These are phyloP conservation scores for Osmozyma mogii DNA, from an alignment of 805 yeast species.

Conservation along the genomic window DNA sequence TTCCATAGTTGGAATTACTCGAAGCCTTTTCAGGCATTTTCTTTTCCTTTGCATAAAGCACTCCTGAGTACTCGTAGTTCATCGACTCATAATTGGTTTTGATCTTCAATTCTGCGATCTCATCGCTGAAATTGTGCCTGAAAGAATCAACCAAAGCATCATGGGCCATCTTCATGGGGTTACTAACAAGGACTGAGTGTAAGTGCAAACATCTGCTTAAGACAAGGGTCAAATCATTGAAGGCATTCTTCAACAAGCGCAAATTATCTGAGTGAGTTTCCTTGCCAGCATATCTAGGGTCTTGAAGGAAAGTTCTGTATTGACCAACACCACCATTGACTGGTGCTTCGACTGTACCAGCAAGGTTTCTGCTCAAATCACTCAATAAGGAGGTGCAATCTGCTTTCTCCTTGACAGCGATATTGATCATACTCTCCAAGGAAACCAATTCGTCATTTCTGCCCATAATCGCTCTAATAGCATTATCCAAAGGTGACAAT, in stretches of 20 bases:
- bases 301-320: slow-evolving; percentile 59
- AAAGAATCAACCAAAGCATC: slow-evolving; percentile 57
- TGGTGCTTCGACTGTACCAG: slow-evolving; percentile 88
- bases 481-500: slow-evolving; percentile 81
- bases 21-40: not conserved
- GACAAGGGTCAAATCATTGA: slow-evolving; percentile 60
- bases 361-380: slow-evolving; percentile 60
- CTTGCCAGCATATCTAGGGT: slow-evolving; percentile 25
- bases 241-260: slow-evolving; percentile 40
- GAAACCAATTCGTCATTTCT: slow-evolving; percentile 70
- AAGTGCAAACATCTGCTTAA: slow-evolving; percentile 58
- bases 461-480: slow-evolving; percentile 54
- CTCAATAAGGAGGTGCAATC: slow-evolving; percentile 43
- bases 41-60: not conserved
- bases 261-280: slow-evolving; percentile 23
- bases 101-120: slow-evolving; percentile 41
- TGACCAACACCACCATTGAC: slow-evolving; percentile 90
- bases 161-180: slow-evolving; percentile 53
- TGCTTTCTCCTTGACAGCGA: slow-evolving; percentile 44
- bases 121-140: slow-evolving; percentile 59
- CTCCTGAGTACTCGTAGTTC: no score
- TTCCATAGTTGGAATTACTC: slow-evolving; percentile 8
- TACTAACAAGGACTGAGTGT: slow-evolving; percentile 59
- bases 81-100: slow-evolving; percentile 27
- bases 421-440: slow-evolving; percentile 52